phyloP scores from a whole-genome alignment of 2,329 filamentous ascomycete species.

The Fusarium decemcellulare region DNA sequence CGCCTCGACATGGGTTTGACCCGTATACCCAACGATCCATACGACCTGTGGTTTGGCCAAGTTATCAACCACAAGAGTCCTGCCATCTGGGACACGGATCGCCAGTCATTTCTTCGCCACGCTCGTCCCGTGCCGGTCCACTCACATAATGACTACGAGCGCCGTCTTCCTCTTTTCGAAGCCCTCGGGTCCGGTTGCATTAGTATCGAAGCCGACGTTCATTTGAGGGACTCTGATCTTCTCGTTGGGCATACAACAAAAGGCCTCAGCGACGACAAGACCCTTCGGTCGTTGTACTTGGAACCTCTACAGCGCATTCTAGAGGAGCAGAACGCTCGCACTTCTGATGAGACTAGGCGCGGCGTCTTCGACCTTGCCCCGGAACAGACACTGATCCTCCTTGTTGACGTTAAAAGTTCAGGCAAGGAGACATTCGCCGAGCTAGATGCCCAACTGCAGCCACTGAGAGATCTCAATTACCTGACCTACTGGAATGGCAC shows the following conservation, averaged over 20 bases:
- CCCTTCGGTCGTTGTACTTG: background rate
- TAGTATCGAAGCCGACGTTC: constrained; percentile 24
- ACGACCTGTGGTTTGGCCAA: constrained; percentile 18
- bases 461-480: constrained; percentile 11
- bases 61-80: constrained; percentile 16
- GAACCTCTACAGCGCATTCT: constrained; percentile 22
- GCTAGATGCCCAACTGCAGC: background rate
- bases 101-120: constrained; percentile 20
- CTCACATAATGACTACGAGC: constrained; percentile 28
- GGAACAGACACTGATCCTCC: constrained; percentile 8
- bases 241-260: constrained; percentile 15
- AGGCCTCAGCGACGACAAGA: background rate
- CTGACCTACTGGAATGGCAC: constrained; percentile 30
- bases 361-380: constrained; percentile 11
- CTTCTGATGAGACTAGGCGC: background rate
- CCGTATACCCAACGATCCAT: constrained; percentile 26
- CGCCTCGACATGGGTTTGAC: background rate
- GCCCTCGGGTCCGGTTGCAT: constrained; percentile 24
- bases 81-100: constrained; percentile 21
- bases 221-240: background rate
- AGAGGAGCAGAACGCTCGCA: constrained; percentile 3
- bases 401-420: constrained; percentile 20
- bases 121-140: constrained; percentile 15
- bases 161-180: constrained; percentile 22
- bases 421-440: constrained; percentile 4